phyloP scores from a whole-genome alignment of 2,329 filamentous ascomycete species.

The Dactylellina parvicollis region DNA sequence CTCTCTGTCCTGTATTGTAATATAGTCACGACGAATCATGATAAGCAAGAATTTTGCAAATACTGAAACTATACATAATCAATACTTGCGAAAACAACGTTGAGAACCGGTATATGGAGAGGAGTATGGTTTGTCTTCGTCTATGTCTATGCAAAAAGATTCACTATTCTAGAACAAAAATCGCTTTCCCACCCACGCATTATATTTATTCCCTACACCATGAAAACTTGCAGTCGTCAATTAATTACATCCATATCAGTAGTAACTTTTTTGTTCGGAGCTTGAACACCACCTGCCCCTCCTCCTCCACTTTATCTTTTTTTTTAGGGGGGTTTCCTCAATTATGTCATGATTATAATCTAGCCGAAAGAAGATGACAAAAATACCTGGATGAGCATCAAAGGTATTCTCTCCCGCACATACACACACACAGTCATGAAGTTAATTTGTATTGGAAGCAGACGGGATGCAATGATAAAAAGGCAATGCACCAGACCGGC shows the following conservation, averaged over 20 bases:
- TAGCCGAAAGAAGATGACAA: too few relatives aligned
- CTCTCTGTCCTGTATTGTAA: background rate
- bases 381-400: too few relatives aligned
- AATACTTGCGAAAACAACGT: background rate
- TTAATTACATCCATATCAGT: constrained; percentile 6
- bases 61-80: background rate
- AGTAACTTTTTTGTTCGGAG: too few relatives aligned
- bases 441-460: too few relatives aligned
- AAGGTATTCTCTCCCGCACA: too few relatives aligned
- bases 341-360: too few relatives aligned
- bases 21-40: constrained; percentile 3
- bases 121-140: constrained; percentile 15
- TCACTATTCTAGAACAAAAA: background rate
- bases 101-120: background rate
- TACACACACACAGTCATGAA: too few relatives aligned
- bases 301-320: too few relatives aligned
- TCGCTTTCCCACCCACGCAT: background rate
- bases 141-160: background rate
- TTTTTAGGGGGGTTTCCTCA: too few relatives aligned
- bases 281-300: too few relatives aligned
- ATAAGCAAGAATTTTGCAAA: background rate
- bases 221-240: constrained; percentile 11
- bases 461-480: too few relatives aligned
- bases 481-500: too few relatives aligned
- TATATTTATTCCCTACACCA: constrained; percentile 3